Percentiles rank a stretch among this genome's conserved stretches.
phyloP scores from a whole-genome alignment of 1,139 yeast species.

The Taphrina populina region DNA sequence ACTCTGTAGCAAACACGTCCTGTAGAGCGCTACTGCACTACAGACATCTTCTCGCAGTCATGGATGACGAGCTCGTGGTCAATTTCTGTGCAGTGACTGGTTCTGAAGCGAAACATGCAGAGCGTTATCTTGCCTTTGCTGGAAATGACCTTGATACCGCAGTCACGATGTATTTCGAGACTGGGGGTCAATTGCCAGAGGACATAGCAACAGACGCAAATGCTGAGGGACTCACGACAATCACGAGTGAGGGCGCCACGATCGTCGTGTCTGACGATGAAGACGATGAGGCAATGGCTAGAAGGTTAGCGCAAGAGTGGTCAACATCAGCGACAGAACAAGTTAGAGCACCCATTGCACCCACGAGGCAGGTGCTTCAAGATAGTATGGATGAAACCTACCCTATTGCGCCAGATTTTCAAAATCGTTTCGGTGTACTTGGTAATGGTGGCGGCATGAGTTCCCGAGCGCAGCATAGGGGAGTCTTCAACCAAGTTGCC shows the following conservation, averaged over 20 bases:
- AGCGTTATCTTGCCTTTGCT: slow-evolving; percentile 74
- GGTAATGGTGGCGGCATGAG: slow-evolving; percentile 8
- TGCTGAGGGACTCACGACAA: slow-evolving; percentile 32
- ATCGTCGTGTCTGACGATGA: slow-evolving; percentile 41
- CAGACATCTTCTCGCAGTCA: background rate
- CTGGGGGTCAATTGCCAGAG: slow-evolving; percentile 52
- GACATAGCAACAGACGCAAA: slow-evolving; percentile 37
- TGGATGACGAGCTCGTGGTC: slow-evolving; percentile 54
- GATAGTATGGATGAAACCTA: slow-evolving; percentile 41
- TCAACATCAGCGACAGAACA: slow-evolving; percentile 45
- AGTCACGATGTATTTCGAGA: slow-evolving; percentile 77
- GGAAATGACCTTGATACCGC: slow-evolving; percentile 82
- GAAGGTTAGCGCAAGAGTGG: slow-evolving; percentile 61
- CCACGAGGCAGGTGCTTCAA: slow-evolving; percentile 77
- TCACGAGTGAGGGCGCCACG: background rate
- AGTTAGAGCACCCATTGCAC: slow-evolving; percentile 76
- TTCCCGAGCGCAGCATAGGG: slow-evolving; percentile 22
- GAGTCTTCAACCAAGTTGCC: slow-evolving; percentile 37
- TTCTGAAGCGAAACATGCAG: slow-evolving; percentile 67
- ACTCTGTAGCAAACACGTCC: background rate
- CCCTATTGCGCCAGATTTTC: background rate
- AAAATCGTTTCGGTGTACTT: slow-evolving; percentile 17
- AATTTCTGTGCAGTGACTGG: slow-evolving; percentile 85
- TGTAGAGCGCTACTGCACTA: background rate
- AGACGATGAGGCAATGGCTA: slow-evolving; percentile 63